Base-by-base conservation (phyloP, 148 eudicot genomes). In the Suaeda aralocaspica region DNA sequence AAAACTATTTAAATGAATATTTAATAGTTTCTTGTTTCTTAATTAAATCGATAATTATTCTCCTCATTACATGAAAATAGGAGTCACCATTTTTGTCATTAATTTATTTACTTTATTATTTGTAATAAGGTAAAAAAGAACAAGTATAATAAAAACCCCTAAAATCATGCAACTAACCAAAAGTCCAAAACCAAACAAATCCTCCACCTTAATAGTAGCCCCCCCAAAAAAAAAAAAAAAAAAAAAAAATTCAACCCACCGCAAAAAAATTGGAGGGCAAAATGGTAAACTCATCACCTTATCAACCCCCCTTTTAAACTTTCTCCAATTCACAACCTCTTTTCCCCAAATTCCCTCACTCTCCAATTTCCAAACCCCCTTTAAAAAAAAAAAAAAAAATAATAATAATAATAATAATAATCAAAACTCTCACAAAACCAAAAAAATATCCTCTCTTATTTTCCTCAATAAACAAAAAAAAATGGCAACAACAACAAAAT, bases 291-390 rank as follows among this genome's bases (percentile, higher is more conserved):
- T 56, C 50, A 19, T 26, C 16, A 24, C 57, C 1, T 36, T 34
- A 6, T 60, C 36, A n/a, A 34, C 21, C 19, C 13, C 28, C 49
- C 65, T 55, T 70, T 64, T 55, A 64, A 70, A 28, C 61, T 74
- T 72, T 75, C 76, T 39, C 68, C 67, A 28, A n/a, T 73, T 77
- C 77, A 25, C 67, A 60, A 66, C 74, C 72, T 61, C 78, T 69
- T 68, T 75, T 72, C 69, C 76, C 42, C 66, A 62, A 59, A 55
- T 61, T n/a, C n/a, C n/a, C n/a, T n/a, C 73, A 55, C 77, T 60
- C 62, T 13, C 33, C 57, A 21, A 53, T 21, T 12, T 12, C 9
- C 18, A 16, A 21, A 22, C 0, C 19, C 58, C 6, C 9, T 21
- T 1, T 21, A 8, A 6, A 2, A 21, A 22, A 53, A 0, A 53